Base-by-base conservation (phyloP, 441 rosid species). In the Syzygium malaccense region DNA sequence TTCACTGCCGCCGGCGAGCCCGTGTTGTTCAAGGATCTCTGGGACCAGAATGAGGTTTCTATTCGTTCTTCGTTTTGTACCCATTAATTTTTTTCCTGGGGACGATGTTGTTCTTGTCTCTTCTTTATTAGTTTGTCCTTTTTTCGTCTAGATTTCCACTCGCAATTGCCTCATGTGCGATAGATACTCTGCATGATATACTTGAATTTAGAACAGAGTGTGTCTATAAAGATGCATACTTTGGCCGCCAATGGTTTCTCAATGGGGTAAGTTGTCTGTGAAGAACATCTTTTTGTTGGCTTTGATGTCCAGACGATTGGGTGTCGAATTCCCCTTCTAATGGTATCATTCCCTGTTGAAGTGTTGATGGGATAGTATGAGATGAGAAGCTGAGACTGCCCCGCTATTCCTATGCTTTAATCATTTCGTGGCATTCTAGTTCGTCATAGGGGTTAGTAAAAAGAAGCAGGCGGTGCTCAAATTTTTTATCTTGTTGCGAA, bases 31-130 rank as follows among this genome's bases (percentile, higher is more conserved):
- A 95, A 91, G 92, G 96, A 95, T 86, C 95, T 96, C n/a, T 97
- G 95, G 98, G 97, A 96, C 93, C 98, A 96, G 89, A 95, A 91
- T 20, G 95, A 94, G 94, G 95, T 93, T 55, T 54, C n/a, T 41
- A 14, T 58, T 26, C 64, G 2, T 58, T 58, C 64, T 3, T 2
- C 41, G 62, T 23, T 53, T 41, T 19, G n/a, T 48, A 49, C 48
- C 17, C 51, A 23, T 7, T 78, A 41, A 12, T 20, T 84, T 88
- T 54, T 45, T 37, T 19, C 28, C 23, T 37, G 51, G n/a, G 19
- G 26, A 7, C 41, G 25, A 66, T 18, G 48, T 68, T 68, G 14
- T 9, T 68, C 48, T 56, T 49, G 11, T 49, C 54, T 58, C 53
- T 58, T 53, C 58, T 41, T 18, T 37, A 87, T 55, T 37, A 9